Conservation (phyloP, 768 basidiomycete genomes). For the Termitomyces sp. region DNA sequence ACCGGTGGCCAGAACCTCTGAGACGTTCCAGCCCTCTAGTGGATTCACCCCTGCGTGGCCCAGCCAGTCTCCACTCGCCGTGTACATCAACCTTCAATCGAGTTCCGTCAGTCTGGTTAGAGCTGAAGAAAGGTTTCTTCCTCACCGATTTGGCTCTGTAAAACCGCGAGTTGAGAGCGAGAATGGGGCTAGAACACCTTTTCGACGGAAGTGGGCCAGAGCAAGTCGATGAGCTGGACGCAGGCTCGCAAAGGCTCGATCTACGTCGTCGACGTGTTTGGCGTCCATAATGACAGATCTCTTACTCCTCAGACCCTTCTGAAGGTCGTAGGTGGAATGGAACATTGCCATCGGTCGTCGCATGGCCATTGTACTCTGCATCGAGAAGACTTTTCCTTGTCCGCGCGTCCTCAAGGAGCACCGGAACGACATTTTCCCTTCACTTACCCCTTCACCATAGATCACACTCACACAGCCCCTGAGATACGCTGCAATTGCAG, state of each 20-base stretch:
- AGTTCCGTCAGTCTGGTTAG: background rate
- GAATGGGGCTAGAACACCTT: conserved; percentile 34
- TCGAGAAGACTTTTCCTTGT: conserved; percentile 26
- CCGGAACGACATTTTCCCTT: conserved; percentile 31
- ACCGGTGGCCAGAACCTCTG: conserved; percentile 34
- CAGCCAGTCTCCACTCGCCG: conserved; percentile 39
- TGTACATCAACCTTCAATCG: conserved; percentile 35
- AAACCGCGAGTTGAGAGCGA: conserved; percentile 26
- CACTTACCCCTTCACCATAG: conserved; percentile 24
- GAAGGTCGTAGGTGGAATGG: conserved; percentile 18
- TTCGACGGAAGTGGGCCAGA: conserved; percentile 29
- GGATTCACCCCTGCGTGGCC: conserved; percentile 34
- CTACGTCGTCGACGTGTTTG: conserved; percentile 32
- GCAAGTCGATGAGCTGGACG: conserved; percentile 34
- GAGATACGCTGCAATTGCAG: conserved; percentile 28
- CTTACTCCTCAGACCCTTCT: conserved; percentile 23
- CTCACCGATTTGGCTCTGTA: conserved; percentile 34
- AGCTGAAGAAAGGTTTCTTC: background rate
- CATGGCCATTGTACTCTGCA: conserved; percentile 30
- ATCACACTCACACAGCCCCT: conserved; percentile 28
- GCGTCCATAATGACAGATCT: conserved; percentile 27
- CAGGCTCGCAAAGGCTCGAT: conserved; percentile 32
- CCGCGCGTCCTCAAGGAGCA: conserved; percentile 28
- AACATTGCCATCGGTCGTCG: conserved; percentile 35
- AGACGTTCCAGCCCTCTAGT: conserved; percentile 43